Base-by-base conservation (phyloP, 2,329 filamentous ascomycete species). In the Purpureocillium takamizusanense region DNA sequence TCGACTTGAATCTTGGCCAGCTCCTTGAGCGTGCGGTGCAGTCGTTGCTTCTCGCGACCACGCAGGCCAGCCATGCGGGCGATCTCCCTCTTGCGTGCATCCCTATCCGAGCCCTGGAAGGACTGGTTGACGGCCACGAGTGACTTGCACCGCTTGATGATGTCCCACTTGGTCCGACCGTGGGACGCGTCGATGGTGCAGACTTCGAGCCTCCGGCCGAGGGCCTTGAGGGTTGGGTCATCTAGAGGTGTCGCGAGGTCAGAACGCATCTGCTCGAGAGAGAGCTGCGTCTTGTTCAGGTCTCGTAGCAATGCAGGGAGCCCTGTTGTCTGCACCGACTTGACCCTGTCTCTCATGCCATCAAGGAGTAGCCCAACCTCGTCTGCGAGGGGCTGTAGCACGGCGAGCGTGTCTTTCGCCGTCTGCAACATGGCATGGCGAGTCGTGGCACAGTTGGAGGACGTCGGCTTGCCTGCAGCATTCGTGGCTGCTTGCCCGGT, bases 1-100 rank as follows among this genome's bases (percentile, higher is more conserved):
- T 61, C 49, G 1, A 61, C 59, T 16, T 60, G 55, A 7, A 59
- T 49, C 4, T 56, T 54, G 25, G 50, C 51, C 38, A 59, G 54
- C 37, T 56, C 53, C 37, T 57, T 60, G n/a, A 62, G 40, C 1
- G 49, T 42, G 3, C 57, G 50, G 35, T 60, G 55, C 38, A 57
- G 42, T 13, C 47, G 43, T 27, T 52, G 47, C 42, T 52, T 56
- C n/a, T 57, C 53, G 16, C 46, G 37, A 2, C 47, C 46, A 9
- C 46, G 42, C 21, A 47, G 21, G 21, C 10, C 38, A 8, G 47
- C 45, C 12, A 46, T 39, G n/a, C 45, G 46, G 10, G 46, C 42
- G 6, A 57, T 42, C 31, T 53, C 47, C 21, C 37, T 36, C 34
- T 40, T 49, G 15, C 58, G 49, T 8, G 40, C 41, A 11, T 55